These are phyloP conservation scores for Pythium dissimile DNA, from an alignment of 352 stramenopile genomes.

Conservation along the genomic window DNA sequence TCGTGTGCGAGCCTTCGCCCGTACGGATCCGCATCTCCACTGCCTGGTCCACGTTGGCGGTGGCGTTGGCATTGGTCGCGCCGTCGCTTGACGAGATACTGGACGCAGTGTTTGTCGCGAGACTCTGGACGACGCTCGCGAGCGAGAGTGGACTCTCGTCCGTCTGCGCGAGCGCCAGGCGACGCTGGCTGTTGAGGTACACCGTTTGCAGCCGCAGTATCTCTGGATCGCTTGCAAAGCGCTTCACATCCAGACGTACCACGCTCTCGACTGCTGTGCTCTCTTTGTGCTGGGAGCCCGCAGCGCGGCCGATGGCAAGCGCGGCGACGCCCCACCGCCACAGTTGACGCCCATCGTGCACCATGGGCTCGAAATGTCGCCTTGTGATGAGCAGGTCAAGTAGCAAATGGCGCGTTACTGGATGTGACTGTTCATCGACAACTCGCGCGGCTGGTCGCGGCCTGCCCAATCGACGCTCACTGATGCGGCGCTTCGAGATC, in stretches of 20 bases:
- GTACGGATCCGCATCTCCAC: conserved; percentile 41
- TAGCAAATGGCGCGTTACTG: too few species aligned
- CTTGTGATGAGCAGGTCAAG: neutral
- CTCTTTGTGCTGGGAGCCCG: neutral
- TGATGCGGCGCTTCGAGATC: too few species aligned
- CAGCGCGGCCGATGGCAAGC: too few species aligned
- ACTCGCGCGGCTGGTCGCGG: too few species aligned
- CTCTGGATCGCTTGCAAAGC: neutral
- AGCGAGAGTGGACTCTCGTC: conserved; percentile 1
- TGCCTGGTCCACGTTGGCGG: neutral
- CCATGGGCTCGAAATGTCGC: neutral
- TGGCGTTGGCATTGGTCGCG: neutral
- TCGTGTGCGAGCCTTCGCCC: conserved; percentile 70
- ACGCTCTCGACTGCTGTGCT: conserved; percentile 7
- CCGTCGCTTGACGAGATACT: neutral
- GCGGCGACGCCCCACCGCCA: neutral
- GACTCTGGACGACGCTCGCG: conserved; percentile 1
- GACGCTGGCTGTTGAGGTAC: neutral
- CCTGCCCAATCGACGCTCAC: too few species aligned
- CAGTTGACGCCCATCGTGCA: neutral
- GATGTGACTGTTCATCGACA: too few species aligned
- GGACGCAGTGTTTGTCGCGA: neutral
- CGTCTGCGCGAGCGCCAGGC: too few species aligned
- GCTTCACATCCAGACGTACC: conserved; percentile 46
- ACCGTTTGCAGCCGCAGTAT: conserved; percentile 17